Base-by-base conservation (phyloP, 2,329 filamentous ascomycete species). In the Coleophoma crateriformis region DNA sequence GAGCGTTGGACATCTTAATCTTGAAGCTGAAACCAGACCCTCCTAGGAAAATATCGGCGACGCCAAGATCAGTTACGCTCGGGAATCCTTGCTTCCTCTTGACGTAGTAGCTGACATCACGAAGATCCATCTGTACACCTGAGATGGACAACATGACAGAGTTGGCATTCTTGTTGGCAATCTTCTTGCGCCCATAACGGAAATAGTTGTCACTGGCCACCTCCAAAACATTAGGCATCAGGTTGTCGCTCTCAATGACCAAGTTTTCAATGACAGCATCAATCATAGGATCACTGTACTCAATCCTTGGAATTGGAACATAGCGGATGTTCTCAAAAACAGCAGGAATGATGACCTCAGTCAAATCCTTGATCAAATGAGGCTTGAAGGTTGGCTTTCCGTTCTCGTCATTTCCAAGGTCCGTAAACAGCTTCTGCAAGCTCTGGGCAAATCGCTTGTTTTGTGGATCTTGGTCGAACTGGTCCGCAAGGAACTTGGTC, bases 51-150 rank as follows among this genome's bases (percentile, higher is more conserved):
- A 99, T 84, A 65, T 97, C 91, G 71, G 87, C 84, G 33, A 97
- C 77, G 73, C 94, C 94, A 42, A 82, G 87, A 66, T 99, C 94
- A 15, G 82, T 90, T 67, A 97, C 76, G 13, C 84, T 79, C 3
- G 91, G 92, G 76, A 96, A 96, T 8, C 94, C 92, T 62, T 90
- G 75, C 81, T 99, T 97, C 72, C 86, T 88, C 74, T 94, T 94
- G 71, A 99, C 78, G 69, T 97, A 91, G 78, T 91, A 97, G 68
- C 88, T 89, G 54, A 99, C 89, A 64, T 96, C 90, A 56, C 79
- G 81, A 41, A 97, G 76, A 59, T 99, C 94, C 76, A 92, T 90
- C 75, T 99, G 94, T 38, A 99, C 79, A 47, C 94, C 92, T 20
- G 88, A 87, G 3, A 94, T 87, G 54, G 89, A 87, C 54, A 97